These are phyloP conservation scores for Tilletia indica DNA, from an alignment of 1,284 basidiomycete species.

Conservation along the genomic window DNA sequence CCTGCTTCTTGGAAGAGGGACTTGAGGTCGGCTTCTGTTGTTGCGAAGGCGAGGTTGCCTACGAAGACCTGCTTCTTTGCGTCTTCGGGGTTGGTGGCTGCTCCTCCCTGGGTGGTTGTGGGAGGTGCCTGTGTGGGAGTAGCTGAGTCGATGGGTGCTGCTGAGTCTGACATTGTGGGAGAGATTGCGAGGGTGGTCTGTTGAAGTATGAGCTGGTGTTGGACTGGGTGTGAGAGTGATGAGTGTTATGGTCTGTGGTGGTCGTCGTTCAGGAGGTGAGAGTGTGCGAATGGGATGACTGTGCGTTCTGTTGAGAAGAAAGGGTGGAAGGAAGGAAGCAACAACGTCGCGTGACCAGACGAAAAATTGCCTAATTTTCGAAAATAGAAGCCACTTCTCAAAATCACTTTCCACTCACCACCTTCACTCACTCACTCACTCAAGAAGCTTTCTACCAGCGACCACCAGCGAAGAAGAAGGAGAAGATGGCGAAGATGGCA, in stretches of 20 bases:
- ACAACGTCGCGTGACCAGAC: conserved; percentile 8
- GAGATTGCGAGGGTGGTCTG: conserved; percentile 10
- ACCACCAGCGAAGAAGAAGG: too few species aligned
- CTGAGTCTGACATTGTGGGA: neutral
- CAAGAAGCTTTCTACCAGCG: too few species aligned
- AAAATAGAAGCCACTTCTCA: neutral
- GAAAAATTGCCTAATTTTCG: neutral
- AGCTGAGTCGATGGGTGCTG: neutral
- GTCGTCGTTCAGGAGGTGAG: neutral
- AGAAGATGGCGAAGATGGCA: too few species aligned
- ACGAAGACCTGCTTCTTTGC: conserved; percentile 18
- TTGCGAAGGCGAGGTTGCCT: conserved; percentile 50
- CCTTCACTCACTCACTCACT: too few species aligned
- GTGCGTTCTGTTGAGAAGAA: neutral
- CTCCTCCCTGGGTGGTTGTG: neutral
- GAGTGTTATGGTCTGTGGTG: neutral
- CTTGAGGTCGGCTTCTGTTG: conserved; percentile 48
- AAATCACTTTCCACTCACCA: too few species aligned
- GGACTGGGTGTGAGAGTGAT: neutral
- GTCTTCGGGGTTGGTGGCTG: conserved; percentile 12
- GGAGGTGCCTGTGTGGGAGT: neutral
- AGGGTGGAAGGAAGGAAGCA: neutral
- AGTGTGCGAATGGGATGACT: neutral
- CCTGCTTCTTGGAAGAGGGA: conserved; percentile 45
- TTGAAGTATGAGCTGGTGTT: neutral